phyloP scores from a whole-genome alignment of 73 alveolate genomes.

The Paramecium sexaurelia region DNA sequence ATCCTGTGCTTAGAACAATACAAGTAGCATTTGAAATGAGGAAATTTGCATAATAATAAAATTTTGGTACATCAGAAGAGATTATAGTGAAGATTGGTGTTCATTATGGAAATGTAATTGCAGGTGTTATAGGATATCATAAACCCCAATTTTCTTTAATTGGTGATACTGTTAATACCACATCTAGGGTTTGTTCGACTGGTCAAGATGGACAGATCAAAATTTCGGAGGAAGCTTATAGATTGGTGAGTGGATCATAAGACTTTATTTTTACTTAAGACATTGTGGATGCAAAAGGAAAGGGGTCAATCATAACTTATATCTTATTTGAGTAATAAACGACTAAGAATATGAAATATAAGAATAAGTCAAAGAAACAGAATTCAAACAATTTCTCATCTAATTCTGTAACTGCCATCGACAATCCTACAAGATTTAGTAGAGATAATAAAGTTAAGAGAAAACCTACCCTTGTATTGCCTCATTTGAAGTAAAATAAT shows the following conservation, averaged over 20 bases:
- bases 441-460: not conserved
- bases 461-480: constrained; percentile 11
- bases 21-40: constrained; percentile 51
- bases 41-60: not conserved
- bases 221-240: constrained; percentile 62
- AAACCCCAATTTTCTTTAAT: constrained; percentile 74
- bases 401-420: not conserved
- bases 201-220: constrained; percentile 55
- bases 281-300: constrained; percentile 70
- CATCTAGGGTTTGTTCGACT: constrained; percentile 74
- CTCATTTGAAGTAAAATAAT: not conserved
- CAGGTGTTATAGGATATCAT: constrained; percentile 77
- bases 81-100: constrained; percentile 71
- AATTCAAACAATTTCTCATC: not conserved
- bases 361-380: not conserved
- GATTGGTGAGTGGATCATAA: not conserved
- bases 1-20: not conserved
- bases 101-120: constrained; percentile 73
- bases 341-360: not conserved
- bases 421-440: not conserved
- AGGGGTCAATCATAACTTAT: constrained; percentile 66
- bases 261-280: not conserved
- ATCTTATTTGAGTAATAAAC: not conserved
- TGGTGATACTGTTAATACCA: constrained; percentile 76
- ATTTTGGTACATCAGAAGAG: constrained; percentile 19